Evolutionary conservation across 2,329 filamentous ascomycete genomes (phyloP).

Genomic region (Fusarium oxysporum): DNA sequence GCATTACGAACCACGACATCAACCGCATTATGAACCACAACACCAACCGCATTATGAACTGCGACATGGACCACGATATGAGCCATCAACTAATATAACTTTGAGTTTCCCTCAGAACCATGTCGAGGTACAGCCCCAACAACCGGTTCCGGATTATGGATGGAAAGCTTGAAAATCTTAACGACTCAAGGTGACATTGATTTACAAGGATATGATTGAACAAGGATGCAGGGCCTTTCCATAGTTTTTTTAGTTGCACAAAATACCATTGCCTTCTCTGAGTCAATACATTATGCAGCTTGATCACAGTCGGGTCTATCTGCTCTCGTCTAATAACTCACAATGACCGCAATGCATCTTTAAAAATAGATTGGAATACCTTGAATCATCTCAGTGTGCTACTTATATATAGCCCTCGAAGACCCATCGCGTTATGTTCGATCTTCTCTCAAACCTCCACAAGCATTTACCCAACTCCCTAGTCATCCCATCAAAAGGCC

Average conservation of each 20-base stretch:
- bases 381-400: conserved; percentile 1
- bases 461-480: not conserved
- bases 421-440: not conserved
- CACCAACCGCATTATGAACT: not conserved
- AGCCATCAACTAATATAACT: not conserved
- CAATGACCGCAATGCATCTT: not conserved
- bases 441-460: not conserved
- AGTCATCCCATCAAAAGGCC: not conserved
- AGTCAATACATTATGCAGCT: not conserved
- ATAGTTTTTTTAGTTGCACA: not conserved
- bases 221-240: not conserved
- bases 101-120: not conserved
- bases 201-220: not conserved
- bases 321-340: not conserved
- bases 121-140: not conserved
- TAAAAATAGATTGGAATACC: not conserved
- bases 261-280: not conserved
- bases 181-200: not conserved
- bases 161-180: not conserved
- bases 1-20: not conserved
- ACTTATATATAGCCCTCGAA: not conserved
- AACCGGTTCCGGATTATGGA: not conserved
- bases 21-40: not conserved
- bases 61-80: not conserved
- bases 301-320: not conserved